Evolutionary conservation across 176 grass and related monocot species (phyloP).

Genomic region (Tillandsia leiboldiana): DNA sequence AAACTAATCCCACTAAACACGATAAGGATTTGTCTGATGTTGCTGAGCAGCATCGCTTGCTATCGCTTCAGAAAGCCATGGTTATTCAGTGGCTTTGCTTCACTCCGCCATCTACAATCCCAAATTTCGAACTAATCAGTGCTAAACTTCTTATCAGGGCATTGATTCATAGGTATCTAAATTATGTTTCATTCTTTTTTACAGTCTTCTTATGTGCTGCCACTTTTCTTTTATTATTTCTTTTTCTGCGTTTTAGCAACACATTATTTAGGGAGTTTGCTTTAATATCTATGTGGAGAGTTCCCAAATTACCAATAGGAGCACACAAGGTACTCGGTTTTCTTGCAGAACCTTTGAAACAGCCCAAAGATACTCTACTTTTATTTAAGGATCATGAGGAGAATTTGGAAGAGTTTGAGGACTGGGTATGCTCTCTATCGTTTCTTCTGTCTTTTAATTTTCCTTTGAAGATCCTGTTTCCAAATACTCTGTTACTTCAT

Average conservation of each 20-base stretch:
- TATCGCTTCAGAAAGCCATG: slow-evolving; percentile 93
- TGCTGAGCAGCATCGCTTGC: slow-evolving; percentile 59
- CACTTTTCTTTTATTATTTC: slow-evolving; percentile 24
- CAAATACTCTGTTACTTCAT: not conserved
- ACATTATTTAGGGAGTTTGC: slow-evolving; percentile 91
- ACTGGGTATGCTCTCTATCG: slow-evolving; percentile 61
- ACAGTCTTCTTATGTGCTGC: not conserved
- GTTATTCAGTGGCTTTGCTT: slow-evolving; percentile 97
- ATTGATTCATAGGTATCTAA: slow-evolving; percentile 68
- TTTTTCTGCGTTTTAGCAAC: slow-evolving; percentile 51
- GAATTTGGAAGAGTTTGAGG: slow-evolving; percentile 82
- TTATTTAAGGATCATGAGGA: slow-evolving; percentile 49
- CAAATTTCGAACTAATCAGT: slow-evolving; percentile 50
- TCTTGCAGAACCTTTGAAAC: slow-evolving; percentile 86
- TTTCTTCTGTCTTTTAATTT: slow-evolving; percentile 2
- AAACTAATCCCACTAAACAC: slow-evolving; percentile 49
- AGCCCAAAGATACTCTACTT: slow-evolving; percentile 62
- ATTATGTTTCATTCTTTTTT: not conserved
- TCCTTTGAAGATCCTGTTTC: not conserved
- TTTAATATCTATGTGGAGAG: slow-evolving; percentile 88
- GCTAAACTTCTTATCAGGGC: slow-evolving; percentile 84
- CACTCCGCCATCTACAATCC: slow-evolving; percentile 72
- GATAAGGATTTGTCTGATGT: slow-evolving; percentile 57
- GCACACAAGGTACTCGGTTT: slow-evolving; percentile 89
- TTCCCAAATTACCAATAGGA: slow-evolving; percentile 75